These are phyloP conservation scores for Evansstolkia leycettana DNA, from an alignment of 495 filamentous ascomycete genomes.

Conservation along the genomic window DNA sequence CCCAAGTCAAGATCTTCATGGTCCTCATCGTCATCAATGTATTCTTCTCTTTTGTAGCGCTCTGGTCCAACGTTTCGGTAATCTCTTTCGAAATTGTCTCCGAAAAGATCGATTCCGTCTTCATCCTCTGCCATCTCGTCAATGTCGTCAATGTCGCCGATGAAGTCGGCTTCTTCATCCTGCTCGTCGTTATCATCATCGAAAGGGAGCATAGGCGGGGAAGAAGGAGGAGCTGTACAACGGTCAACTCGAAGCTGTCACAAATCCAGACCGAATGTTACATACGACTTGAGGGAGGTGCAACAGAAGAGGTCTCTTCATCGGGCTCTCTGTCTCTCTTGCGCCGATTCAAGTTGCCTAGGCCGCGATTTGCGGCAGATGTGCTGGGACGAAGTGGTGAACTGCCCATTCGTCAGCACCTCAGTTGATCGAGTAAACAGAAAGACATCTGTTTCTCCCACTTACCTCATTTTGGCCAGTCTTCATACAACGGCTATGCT, in stretches of 20 bases:
- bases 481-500: background rate
- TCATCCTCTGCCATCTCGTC: constrained; percentile 96
- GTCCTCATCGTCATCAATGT: constrained; percentile 72
- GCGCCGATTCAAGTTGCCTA: constrained; percentile 45
- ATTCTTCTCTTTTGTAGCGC: constrained; percentile 54
- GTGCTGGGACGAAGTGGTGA: constrained; percentile 75
- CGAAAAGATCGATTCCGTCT: constrained; percentile 86
- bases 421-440: constrained; percentile 4
- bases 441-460: constrained; percentile 3
- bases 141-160: constrained; percentile 79
- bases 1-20: constrained; percentile 62
- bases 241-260: too few relatives aligned
- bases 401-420: constrained; percentile 24
- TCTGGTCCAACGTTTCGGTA: constrained; percentile 46
- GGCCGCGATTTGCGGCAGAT: constrained; percentile 76
- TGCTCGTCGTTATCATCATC: constrained; percentile 65
- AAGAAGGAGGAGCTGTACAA: constrained; percentile 23
- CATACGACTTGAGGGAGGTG: constrained; percentile 60
- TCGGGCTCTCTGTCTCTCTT: constrained; percentile 76
- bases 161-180: constrained; percentile 59
- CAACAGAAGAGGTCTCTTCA: constrained; percentile 60
- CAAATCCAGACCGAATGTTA: constrained; percentile 7
- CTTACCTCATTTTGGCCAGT: constrained; percentile 29
- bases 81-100: constrained; percentile 78
- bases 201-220: constrained; percentile 41